Evolutionary conservation across 2,329 filamentous ascomycete species (phyloP).

Genomic region (Diatrype stigma): DNA sequence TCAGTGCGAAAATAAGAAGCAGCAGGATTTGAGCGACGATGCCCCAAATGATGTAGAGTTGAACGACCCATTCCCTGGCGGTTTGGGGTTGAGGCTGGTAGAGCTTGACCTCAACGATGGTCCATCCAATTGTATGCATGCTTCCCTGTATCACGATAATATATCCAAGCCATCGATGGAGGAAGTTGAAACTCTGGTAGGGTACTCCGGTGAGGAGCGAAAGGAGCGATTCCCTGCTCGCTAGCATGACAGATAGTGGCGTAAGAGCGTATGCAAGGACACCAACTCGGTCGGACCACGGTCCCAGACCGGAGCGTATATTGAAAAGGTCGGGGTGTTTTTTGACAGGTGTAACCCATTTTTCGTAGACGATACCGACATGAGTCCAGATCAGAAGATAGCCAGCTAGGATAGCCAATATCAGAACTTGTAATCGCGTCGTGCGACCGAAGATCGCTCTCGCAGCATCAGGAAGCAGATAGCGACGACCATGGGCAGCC

Average conservation of each 20-base stretch:
- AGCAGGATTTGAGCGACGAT: conserved; percentile 64
- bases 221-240: conserved; percentile 66
- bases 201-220: conserved; percentile 68
- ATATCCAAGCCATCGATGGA: conserved; percentile 72
- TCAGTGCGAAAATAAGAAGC: conserved; percentile 56
- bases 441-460: conserved; percentile 60
- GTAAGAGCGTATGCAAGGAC: conserved; percentile 70
- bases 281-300: conserved; percentile 66
- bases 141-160: conserved; percentile 65
- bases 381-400: conserved; percentile 69
- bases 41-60: conserved; percentile 71
- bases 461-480: conserved; percentile 58
- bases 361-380: conserved; percentile 63
- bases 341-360: conserved; percentile 67
- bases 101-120: conserved; percentile 58
- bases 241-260: conserved; percentile 63
- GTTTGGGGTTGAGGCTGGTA: conserved; percentile 68
- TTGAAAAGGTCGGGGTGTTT: conserved; percentile 52
- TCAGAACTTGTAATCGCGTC: conserved; percentile 62
- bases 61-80: conserved; percentile 52
- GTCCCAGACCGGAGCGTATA: conserved; percentile 61
- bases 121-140: conserved; percentile 70
- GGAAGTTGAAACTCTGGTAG: conserved; percentile 73
- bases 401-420: conserved; percentile 51
- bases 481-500: conserved; percentile 39